Percentiles rank a stretch among this genome's conserved stretches.
Evolutionary conservation across 116 monocot genomes (phyloP).

Genomic region (Trichopus zeylanicus): DNA sequence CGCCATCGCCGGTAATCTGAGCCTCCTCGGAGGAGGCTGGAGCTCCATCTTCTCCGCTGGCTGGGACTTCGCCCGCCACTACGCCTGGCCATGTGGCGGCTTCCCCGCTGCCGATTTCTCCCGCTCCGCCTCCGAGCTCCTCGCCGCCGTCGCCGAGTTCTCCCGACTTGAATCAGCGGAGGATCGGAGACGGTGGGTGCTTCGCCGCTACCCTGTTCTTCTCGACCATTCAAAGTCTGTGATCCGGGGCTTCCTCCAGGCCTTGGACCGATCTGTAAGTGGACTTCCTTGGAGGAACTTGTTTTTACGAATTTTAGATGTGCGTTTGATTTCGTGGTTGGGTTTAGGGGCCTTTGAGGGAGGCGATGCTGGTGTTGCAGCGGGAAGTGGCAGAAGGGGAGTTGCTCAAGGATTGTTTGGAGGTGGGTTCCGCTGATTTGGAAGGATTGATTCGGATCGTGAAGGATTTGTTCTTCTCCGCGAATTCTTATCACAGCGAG

Average conservation of each 20-base stretch:
- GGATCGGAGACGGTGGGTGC: constrained; percentile 31
- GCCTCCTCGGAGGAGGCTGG: constrained; percentile 14
- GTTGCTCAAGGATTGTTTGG: constrained; percentile 52
- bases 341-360: constrained; percentile 52
- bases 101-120: constrained; percentile 20
- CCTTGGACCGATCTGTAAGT: constrained; percentile 40
- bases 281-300: neutral
- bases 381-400: constrained; percentile 59
- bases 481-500: neutral
- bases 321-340: neutral
- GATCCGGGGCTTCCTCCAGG: constrained; percentile 23
- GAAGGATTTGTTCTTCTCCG: constrained; percentile 28
- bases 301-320: neutral
- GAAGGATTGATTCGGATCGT: constrained; percentile 36
- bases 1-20: constrained; percentile 35
- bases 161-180: constrained; percentile 21
- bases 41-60: constrained; percentile 27
- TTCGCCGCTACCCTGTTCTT: constrained; percentile 22
- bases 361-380: constrained; percentile 43
- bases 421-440: constrained; percentile 51
- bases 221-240: constrained; percentile 9
- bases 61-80: constrained; percentile 64
- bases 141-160: constrained; percentile 18
- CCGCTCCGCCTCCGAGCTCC: constrained; percentile 19
- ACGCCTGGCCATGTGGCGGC: constrained; percentile 28